Evolutionary conservation across 1,284 basidiomycete species (phyloP).

Genomic region (Kalmanozyma brasiliensis): DNA sequence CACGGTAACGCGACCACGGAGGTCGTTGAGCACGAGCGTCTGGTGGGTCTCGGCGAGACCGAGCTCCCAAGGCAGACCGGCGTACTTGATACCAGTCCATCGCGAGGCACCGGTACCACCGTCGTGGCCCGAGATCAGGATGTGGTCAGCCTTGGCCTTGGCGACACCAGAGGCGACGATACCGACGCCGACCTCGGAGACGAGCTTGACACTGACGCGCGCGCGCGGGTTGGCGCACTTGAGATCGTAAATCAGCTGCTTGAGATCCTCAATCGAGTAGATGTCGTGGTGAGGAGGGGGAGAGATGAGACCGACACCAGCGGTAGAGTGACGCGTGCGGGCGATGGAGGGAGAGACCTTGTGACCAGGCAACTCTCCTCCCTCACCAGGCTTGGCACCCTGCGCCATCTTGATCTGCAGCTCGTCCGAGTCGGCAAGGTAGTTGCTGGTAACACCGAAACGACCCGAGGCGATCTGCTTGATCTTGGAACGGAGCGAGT

Average conservation of each 20-base stretch:
- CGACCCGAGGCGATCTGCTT: slow-evolving; percentile 67
- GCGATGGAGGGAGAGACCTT: slow-evolving; percentile 66
- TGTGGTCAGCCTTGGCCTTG: slow-evolving; percentile 66
- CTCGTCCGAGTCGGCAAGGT: slow-evolving; percentile 65
- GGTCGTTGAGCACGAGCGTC: slow-evolving; percentile 64
- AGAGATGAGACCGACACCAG: slow-evolving; percentile 64
- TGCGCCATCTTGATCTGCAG: slow-evolving; percentile 67
- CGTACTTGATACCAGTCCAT: slow-evolving; percentile 66
- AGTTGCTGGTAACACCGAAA: slow-evolving; percentile 64
- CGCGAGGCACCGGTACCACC: slow-evolving; percentile 66
- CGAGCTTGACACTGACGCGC: slow-evolving; percentile 64
- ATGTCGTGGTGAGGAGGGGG: slow-evolving; percentile 66
- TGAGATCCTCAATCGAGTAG: slow-evolving; percentile 66
- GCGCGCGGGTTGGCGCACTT: slow-evolving; percentile 65
- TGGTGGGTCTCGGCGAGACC: slow-evolving; percentile 66
- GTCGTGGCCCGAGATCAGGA: slow-evolving; percentile 64
- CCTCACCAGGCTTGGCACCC: slow-evolving; percentile 66
- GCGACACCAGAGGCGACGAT: slow-evolving; percentile 65
- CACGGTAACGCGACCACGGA: slow-evolving; percentile 63
- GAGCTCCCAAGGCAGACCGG: slow-evolving; percentile 66
- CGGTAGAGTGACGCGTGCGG: slow-evolving; percentile 64
- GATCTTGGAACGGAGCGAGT: slow-evolving; percentile 66
- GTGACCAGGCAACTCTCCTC: slow-evolving; percentile 66
- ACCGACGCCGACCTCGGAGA: slow-evolving; percentile 65
- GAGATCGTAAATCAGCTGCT: slow-evolving; percentile 66